phyloP scores from a whole-genome alignment of 2,329 filamentous ascomycete genomes.

The Zopfia rhizophila region DNA sequence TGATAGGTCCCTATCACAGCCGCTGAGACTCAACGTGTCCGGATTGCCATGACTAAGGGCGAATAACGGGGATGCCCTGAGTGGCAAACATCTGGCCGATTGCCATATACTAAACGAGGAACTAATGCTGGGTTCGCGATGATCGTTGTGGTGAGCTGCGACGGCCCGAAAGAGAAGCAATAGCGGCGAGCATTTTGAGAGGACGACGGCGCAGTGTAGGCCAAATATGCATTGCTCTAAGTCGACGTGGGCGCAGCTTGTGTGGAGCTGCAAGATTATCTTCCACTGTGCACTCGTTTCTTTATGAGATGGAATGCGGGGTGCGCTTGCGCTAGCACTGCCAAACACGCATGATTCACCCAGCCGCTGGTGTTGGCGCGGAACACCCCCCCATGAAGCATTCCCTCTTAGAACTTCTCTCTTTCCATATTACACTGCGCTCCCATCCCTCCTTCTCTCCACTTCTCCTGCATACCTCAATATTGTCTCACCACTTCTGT shows the following conservation, averaged over 20 bases:
- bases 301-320: slow-evolving; percentile 44
- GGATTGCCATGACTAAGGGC: slow-evolving; percentile 5
- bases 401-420: too few relatives aligned
- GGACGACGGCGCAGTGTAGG: too few relatives aligned
- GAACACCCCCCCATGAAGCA: too few relatives aligned
- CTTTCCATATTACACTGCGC: slow-evolving; percentile 17
- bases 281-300: slow-evolving; percentile 29
- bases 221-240: slow-evolving; percentile 25
- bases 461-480: slow-evolving; percentile 2
- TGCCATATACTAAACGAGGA: too few relatives aligned
- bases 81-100: slow-evolving; percentile 4
- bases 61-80: slow-evolving; percentile 4
- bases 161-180: background rate
- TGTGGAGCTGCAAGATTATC: too few relatives aligned
- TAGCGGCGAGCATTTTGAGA: slow-evolving; percentile 12
- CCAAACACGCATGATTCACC: slow-evolving; percentile 14
- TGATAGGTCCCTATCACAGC: too few relatives aligned
- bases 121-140: slow-evolving; percentile 16
- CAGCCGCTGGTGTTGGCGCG: slow-evolving; percentile 19
- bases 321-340: slow-evolving; percentile 34
- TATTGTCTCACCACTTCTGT: slow-evolving; percentile 1
- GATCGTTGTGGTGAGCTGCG: slow-evolving; percentile 31
- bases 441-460: slow-evolving; percentile 3
- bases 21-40: slow-evolving; percentile 10
- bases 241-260: slow-evolving; percentile 25